Evolutionary conservation across 164 flowering plant genomes (phyloP).

Genomic region (Akebia trifoliata): DNA sequence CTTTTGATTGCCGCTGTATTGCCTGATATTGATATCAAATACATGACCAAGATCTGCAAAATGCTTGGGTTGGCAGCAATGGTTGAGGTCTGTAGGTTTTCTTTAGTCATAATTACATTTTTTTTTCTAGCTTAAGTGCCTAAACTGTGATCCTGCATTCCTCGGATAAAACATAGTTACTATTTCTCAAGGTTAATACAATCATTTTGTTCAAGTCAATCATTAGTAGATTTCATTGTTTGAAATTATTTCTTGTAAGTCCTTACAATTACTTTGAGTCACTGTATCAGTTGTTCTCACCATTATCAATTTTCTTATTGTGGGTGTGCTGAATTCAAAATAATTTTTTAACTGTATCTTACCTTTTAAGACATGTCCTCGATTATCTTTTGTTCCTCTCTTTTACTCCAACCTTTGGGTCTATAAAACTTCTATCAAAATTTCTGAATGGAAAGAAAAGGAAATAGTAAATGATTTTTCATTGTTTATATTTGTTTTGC

Average conservation of each 20-base stretch:
- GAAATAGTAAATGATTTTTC: neutral
- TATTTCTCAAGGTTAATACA: too few relatives aligned
- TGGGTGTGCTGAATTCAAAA: too few relatives aligned
- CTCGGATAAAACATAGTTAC: neutral
- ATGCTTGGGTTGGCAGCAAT: constrained; percentile 74
- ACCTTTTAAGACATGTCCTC: too few relatives aligned
- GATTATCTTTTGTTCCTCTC: too few relatives aligned
- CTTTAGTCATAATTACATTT: too few relatives aligned
- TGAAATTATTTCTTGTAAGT: too few relatives aligned
- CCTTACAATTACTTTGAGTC: neutral
- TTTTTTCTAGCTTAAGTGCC: neutral
- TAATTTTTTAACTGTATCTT: too few relatives aligned
- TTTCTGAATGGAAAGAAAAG: too few relatives aligned
- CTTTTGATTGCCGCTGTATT: constrained; percentile 92
- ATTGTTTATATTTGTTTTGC: constrained; percentile 7
- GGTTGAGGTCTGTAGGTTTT: constrained; percentile 67
- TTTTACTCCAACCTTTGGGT: too few relatives aligned
- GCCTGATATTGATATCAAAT: constrained; percentile 79
- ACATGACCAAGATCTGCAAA: constrained; percentile 87
- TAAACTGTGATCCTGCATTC: neutral
- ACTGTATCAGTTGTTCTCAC: neutral
- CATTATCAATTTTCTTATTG: too few relatives aligned
- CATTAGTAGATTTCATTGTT: too few relatives aligned
- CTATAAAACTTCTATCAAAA: too few relatives aligned
- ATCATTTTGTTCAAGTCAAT: neutral